Evolutionary conservation across 306 rosid genomes (phyloP).

Genomic region (Vigna angularis): DNA sequence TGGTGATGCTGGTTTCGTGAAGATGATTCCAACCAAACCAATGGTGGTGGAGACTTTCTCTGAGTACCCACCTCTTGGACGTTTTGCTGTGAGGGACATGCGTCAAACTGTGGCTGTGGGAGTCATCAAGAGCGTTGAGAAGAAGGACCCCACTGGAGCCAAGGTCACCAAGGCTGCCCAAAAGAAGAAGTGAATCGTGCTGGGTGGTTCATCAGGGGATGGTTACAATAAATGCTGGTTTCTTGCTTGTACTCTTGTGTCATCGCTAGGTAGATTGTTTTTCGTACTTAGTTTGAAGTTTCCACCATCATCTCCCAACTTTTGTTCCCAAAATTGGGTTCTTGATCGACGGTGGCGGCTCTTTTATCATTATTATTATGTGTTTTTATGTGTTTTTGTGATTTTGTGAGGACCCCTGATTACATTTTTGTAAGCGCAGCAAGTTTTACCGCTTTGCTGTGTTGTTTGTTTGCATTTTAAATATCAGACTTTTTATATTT

Average conservation of each 20-base stretch:
- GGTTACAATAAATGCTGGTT: slow-evolving; percentile 1
- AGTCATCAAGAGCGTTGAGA: slow-evolving; percentile 14
- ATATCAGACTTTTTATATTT: not conserved
- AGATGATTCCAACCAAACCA: slow-evolving; percentile 8
- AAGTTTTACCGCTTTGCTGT: not conserved
- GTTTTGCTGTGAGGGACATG: slow-evolving; percentile 19
- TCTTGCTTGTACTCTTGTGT: not conserved
- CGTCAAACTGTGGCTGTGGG: slow-evolving; percentile 21
- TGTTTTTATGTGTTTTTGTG: slow-evolving; percentile 4
- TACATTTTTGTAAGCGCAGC: not conserved
- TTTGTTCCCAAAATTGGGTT: slow-evolving; percentile 25
- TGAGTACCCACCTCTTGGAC: not conserved
- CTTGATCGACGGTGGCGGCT: slow-evolving; percentile 27
- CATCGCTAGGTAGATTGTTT: slow-evolving; percentile 4
- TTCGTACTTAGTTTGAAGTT: not conserved
- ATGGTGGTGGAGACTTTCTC: slow-evolving; percentile 18
- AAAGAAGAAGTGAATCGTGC: slow-evolving; percentile 24
- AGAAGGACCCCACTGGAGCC: not conserved
- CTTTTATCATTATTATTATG: too few relatives aligned
- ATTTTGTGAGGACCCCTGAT: not conserved
- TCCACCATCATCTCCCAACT: slow-evolving; percentile 11
- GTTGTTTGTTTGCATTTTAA: not conserved
- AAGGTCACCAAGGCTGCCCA: slow-evolving; percentile 22
- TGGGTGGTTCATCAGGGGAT: not conserved
- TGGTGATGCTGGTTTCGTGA: slow-evolving; percentile 14